Base-by-base conservation (phyloP, 2,329 filamentous ascomycete species). In the Furcasterigmium sp. region DNA sequence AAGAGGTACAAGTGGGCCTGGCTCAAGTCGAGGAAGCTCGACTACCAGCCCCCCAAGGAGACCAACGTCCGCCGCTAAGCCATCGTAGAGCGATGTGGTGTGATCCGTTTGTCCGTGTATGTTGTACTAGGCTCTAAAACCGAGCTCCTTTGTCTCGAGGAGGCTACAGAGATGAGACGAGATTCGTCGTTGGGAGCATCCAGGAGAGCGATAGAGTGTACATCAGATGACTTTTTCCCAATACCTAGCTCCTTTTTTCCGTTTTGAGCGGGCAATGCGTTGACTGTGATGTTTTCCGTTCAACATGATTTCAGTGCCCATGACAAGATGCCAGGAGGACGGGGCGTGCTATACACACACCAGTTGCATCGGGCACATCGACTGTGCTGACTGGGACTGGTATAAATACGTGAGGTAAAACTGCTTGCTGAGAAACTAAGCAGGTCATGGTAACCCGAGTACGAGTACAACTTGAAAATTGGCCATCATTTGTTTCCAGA, bases 1-100 rank as follows among this genome's bases (percentile, higher is more conserved):
- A 98, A 98, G 87, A 84, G 91, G 75, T 98, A 98, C 84, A 98
- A 97, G 83, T 98, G 93, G 93, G 79, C 90, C 48, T 84, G 87
- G 60, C 74, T 98, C 68, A 98, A 98, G 85, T 86, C 90, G 58
- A 85, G 93, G 63, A 95, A 97, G 84, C 74, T 97, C 57, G 76
- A 82, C 57, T 95, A 95, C 73, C 86, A 83, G 64, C 87, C 89
- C 51, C 89, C 89, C 43, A 73, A 75, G 62, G 68, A 67, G 49
- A 63, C 61, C 58, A 58, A 57, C 42, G 58, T 68, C 54, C 75
- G 76, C 61, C 64, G 62, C 56, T 78, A 70, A 68, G 57, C 23
- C 25, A 48, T 46, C 44, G 54, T 53, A 51, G 40, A 41, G 34
- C 42, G 49, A 35, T 15, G 32, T 17, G 17, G 18, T 17, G 29